Conservation (phyloP, 2,329 filamentous ascomycete genomes). For the Tricladium varicosporioides region DNA sequence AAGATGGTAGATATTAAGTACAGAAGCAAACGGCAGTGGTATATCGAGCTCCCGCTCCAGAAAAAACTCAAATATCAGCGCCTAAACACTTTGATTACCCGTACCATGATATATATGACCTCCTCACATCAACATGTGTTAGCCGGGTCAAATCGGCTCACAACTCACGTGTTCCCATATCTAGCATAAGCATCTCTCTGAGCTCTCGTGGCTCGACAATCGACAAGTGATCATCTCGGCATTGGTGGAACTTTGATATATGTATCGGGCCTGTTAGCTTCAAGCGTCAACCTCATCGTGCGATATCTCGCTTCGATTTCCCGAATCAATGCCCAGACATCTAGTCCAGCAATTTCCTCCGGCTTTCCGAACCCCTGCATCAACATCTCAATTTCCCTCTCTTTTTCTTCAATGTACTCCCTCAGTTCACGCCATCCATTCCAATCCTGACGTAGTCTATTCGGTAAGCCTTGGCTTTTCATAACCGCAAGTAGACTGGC, state of each 20-base stretch:
- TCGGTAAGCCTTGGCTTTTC: conserved; percentile 48
- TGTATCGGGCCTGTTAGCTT: conserved; percentile 42
- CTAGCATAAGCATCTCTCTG: too few species aligned
- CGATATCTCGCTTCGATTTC: conserved; percentile 38
- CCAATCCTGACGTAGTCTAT: conserved; percentile 44
- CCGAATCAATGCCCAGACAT: conserved; percentile 18
- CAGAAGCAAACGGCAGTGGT: too few species aligned
- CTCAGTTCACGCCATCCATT: conserved; percentile 44
- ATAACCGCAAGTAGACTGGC: conserved; percentile 58
- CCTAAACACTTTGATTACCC: too few species aligned
- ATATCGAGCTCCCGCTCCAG: too few species aligned
- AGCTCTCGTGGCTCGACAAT: background rate
- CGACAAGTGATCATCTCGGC: too few species aligned
- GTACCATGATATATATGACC: too few species aligned
- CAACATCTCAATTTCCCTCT: conserved; percentile 36
- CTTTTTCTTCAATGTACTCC: conserved; percentile 53
- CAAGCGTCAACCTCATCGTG: conserved; percentile 40
- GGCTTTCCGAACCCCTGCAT: conserved; percentile 39
- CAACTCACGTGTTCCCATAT: too few species aligned
- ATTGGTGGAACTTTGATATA: conserved; percentile 32
- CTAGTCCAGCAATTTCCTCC: conserved; percentile 37
- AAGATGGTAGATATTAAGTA: too few species aligned
- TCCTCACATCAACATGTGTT: too few species aligned
- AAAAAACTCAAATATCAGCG: too few species aligned
- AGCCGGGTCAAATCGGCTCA: too few species aligned